Conservation (phyloP, 345 rosid species). For the Citrus mangshanensis region DNA sequence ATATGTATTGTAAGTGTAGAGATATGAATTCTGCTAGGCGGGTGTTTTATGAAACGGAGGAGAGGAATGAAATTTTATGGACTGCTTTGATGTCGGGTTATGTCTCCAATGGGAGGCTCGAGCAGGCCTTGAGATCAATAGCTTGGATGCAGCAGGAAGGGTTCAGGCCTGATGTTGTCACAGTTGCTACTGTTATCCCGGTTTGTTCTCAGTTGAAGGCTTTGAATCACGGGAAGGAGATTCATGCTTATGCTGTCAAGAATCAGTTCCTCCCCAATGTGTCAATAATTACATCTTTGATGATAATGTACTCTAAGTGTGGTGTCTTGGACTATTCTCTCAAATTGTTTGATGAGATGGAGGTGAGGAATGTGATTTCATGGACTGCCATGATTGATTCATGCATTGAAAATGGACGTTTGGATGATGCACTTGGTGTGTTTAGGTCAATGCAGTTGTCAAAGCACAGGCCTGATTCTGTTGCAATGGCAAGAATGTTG, state of each 20-base stretch:
- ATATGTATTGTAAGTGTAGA: constrained; percentile 86
- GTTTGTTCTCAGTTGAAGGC: constrained; percentile 69
- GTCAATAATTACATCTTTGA: constrained; percentile 64
- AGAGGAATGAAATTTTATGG: constrained; percentile 80
- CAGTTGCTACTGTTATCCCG: constrained; percentile 71
- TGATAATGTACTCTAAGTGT: constrained; percentile 84
- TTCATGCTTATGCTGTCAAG: constrained; percentile 80
- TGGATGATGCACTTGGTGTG: constrained; percentile 36
- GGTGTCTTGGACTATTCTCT: constrained; percentile 46
- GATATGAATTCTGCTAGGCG: constrained; percentile 64
- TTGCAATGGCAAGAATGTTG: constrained; percentile 62
- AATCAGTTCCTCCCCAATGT: constrained; percentile 69
- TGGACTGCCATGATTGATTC: constrained; percentile 82
- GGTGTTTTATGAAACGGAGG: constrained; percentile 58
- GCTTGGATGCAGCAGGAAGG: constrained; percentile 99
- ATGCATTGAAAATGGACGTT: constrained; percentile 36
- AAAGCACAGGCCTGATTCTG: constrained; percentile 68
- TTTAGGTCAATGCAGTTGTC: constrained; percentile 71
- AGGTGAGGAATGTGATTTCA: constrained; percentile 52
- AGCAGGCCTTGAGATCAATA: constrained; percentile 81
- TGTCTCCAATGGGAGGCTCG: constrained; percentile 63
- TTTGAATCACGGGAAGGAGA: constrained; percentile 72
- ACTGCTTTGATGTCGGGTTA: constrained; percentile 88
- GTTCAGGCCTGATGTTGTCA: constrained; percentile 67
- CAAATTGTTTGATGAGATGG: constrained; percentile 55